A percentile compares a stretch with the other conserved stretches of the same genome.
Conservation (phyloP, 2,329 filamentous ascomycete species). For the Peltaster fructicola region DNA sequence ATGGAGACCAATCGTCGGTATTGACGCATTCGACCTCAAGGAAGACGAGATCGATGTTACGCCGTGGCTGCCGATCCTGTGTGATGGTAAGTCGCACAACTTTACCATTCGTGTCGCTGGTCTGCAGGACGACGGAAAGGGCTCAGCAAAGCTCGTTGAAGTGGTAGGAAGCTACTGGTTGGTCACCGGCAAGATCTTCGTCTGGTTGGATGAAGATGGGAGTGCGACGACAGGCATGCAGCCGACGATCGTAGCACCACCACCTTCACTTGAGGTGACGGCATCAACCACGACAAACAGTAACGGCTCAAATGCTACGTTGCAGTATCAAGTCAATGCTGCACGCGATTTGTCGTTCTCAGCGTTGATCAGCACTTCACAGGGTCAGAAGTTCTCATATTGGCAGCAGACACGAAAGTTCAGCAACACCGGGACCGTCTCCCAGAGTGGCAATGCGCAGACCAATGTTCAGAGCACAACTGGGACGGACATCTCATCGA, state of each 20-base stretch:
- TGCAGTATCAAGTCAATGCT: slow-evolving; percentile 37
- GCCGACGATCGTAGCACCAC: slow-evolving; percentile 19
- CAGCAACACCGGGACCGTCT: slow-evolving; percentile 37
- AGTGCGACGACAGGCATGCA: slow-evolving; percentile 35
- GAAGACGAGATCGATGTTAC: slow-evolving; percentile 74
- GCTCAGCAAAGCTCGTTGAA: slow-evolving; percentile 31
- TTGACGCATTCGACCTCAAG: slow-evolving; percentile 60
- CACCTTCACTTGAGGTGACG: slow-evolving; percentile 33
- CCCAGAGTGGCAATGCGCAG: slow-evolving; percentile 38
- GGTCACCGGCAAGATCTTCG: slow-evolving; percentile 60
- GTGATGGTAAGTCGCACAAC: slow-evolving; percentile 41
- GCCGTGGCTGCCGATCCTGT: slow-evolving; percentile 53
- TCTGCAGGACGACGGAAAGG: slow-evolving; percentile 38
- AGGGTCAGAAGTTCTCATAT: slow-evolving; percentile 22
- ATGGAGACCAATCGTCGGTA: slow-evolving; percentile 61
- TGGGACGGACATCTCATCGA: slow-evolving; percentile 27
- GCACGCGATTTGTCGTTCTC: slow-evolving; percentile 36
- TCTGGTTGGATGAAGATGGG: slow-evolving; percentile 45
- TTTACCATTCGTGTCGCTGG: slow-evolving; percentile 53
- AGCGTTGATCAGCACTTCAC: slow-evolving; percentile 34
- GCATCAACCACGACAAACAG: slow-evolving; percentile 29
- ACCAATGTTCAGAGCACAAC: slow-evolving; percentile 32
- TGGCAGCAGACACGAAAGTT: slow-evolving; percentile 45
- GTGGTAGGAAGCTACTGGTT: slow-evolving; percentile 53
- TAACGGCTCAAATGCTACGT: slow-evolving; percentile 39